Evolutionary conservation across 345 rosid species (phyloP), one percentile per base, ranked within the genome.

Genomic region (Garcia nutans): DNA sequence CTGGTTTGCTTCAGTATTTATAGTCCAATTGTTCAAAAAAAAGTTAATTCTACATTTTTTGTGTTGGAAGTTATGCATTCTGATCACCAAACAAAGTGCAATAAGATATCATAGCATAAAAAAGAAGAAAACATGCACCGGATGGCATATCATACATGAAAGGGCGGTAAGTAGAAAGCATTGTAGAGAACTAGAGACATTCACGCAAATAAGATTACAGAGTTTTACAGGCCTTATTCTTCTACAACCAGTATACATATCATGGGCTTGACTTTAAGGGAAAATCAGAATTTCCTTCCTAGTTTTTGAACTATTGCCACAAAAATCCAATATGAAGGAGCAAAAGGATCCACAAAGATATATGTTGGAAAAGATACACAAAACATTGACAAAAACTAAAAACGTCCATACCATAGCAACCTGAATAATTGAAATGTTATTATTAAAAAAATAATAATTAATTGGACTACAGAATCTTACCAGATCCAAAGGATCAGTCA

Each of bases 401-500:
- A 65, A 20, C 52, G 10, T 66, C 55, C 16, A 23, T 22, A n/a
- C 16, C 31, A 41, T 41, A 54, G 47, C 26, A 24, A 70, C 69
- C 1, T 44, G 24, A 8, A 19, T 23, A 24, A 33, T 42, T 37
- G 12, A 23, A 37, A 41, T 33, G 60, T 68, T 31, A 55, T 49
- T 45, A 74, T 6, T 50, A n/a, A 24, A 19, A 42, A 1, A 47
- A 68, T n/a, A 50, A 62, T 72, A 56, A 17, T 4, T 41, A 52
- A 42, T 8, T 16, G 61, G 44, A 50, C 28, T 50, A 42, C 55
- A 19, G 41, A 78, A 79, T 33, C 86, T 82, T 84, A 90, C 94
- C 92, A 90, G 78, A 75, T 86, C 77, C 77, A 90, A 75, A 52
- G 89, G 83, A 78, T 90, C 94, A 26, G 83, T 71, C 92, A 85